Evolutionary conservation across 2,329 filamentous ascomycete species (phyloP), one percentile per base, ranked within the genome.

Genomic region (Ophiostoma himal-ulmi): DNA sequence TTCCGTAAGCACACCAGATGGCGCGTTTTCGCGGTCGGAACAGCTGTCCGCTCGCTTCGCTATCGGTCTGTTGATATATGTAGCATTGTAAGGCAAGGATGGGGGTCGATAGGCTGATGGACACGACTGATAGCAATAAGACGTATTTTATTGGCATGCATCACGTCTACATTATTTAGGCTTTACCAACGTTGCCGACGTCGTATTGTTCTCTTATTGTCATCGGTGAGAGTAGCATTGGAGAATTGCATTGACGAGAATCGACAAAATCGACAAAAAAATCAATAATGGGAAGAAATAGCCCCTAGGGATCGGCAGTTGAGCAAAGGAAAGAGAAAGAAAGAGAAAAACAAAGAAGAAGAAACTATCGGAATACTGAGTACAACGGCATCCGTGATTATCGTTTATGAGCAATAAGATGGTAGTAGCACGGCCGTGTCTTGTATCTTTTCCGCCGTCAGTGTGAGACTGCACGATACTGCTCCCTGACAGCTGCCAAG

Each of bases 31-130:
- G 22, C 52, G 10, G 52, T 26, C 52, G 52, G 52, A 57, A 57
- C 52, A 57, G 20, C 52, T 57, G 52, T 26, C 52, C 52, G 52
- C 52, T 57, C 52, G 52, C 52, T 57, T 57, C 52, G 52, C 52
- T 57, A 5, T 57, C 22, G 52, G 52, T 57, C 30, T 57, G 52
- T 57, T 57, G 52, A 57, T 57, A 57, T 57, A 57, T 26, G 52
- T 57, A 57, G 52, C 52, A 26, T 26, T 57, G 52, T 57, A 57
- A 57, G 52, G 52, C 52, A 57, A 22, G 52, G 52, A 26, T 26
- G 8, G 22, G 2, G 30, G 30, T 30, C 44, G 37, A 39, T 39
- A 39, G 37, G 11, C 37, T 39, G 37, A 10, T 39, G 14, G 44
- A 48, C 20, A 5, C 10, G 39, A 44, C 10, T 44, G 14, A 44